Evolutionary conservation across 345 rosid genomes (phyloP).

Genomic region (Lumnitzera littorea): DNA sequence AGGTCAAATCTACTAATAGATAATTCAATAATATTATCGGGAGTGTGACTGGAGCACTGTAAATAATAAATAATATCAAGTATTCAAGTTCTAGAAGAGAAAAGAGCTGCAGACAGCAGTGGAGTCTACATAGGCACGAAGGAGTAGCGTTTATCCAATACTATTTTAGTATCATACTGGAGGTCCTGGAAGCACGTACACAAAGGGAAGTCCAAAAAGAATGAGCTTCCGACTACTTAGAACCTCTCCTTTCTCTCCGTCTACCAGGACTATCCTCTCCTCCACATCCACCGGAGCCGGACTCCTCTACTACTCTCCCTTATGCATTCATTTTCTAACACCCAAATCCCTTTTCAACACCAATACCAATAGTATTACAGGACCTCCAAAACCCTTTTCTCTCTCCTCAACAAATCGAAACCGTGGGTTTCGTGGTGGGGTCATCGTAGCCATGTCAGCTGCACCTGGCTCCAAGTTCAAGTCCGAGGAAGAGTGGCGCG

Average conservation of each 20-base stretch:
- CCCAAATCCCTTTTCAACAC: constrained; percentile 1
- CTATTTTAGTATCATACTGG: no score
- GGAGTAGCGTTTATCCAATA: no score
- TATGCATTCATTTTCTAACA: constrained; percentile 7
- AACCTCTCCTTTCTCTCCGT: constrained; percentile 25
- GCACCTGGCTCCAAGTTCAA: constrained; percentile 53
- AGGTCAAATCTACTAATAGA: no score
- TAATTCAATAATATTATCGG: no score
- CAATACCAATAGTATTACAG: background rate
- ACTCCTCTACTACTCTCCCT: background rate
- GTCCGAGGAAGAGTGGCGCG: constrained; percentile 92
- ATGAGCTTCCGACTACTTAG: constrained; percentile 38
- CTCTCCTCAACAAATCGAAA: constrained; percentile 16
- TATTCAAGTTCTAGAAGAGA: no score
- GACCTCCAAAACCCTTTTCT: constrained; percentile 1
- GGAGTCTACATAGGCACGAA: no score
- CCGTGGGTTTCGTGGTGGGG: constrained; percentile 41
- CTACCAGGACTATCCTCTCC: constrained; percentile 23
- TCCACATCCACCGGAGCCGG: constrained; percentile 17
- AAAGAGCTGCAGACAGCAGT: no score
- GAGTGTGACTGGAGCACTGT: no score
- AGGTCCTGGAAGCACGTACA: no score
- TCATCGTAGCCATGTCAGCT: constrained; percentile 42
- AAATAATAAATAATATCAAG: no score
- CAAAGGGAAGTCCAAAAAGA: background rate